Percentiles rank a stretch among this genome's conserved stretches.
phyloP scores from a whole-genome alignment of 202 grass and related monocot genomes.

The Schoenoplectus triqueter region DNA sequence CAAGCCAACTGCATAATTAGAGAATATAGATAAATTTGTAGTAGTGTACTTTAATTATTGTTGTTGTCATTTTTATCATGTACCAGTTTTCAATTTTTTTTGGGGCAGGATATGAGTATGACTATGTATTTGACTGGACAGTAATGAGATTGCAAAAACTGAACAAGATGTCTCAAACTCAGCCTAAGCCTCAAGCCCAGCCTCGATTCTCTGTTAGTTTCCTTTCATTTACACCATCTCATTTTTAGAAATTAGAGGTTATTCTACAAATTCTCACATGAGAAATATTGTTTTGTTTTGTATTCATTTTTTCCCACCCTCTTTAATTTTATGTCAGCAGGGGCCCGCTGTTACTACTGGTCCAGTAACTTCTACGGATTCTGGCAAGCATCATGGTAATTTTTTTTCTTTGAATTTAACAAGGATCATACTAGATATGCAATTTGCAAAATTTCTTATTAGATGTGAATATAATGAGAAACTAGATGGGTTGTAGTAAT shows the following conservation, averaged over 20 bases:
- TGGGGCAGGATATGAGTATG: conserved; percentile 77
- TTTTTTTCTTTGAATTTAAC: neutral
- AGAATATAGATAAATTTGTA: neutral
- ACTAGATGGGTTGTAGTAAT: neutral
- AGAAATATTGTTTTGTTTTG: conserved; percentile 18
- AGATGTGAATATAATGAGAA: neutral
- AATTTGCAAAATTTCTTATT: neutral
- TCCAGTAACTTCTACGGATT: conserved; percentile 52
- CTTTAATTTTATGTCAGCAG: conserved; percentile 42
- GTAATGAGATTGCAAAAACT: conserved; percentile 80
- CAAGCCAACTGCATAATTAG: neutral
- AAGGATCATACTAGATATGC: neutral
- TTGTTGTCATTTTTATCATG: neutral
- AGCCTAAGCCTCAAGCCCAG: conserved; percentile 17
- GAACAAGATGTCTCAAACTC: conserved; percentile 30
- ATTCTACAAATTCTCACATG: conserved; percentile 22
- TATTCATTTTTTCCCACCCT: conserved; percentile 14
- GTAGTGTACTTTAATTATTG: conserved; percentile 39
- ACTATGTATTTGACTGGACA: conserved; percentile 95
- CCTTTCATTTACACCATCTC: conserved; percentile 14
- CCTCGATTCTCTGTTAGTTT: conserved; percentile 44
- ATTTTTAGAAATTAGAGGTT: neutral
- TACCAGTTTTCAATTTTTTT: conserved; percentile 36
- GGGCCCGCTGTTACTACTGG: conserved; percentile 54
- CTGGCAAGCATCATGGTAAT: conserved; percentile 59